Evolutionary conservation across 148 eudicot species (phyloP).

Genomic region (Fallopia convolvulus): DNA sequence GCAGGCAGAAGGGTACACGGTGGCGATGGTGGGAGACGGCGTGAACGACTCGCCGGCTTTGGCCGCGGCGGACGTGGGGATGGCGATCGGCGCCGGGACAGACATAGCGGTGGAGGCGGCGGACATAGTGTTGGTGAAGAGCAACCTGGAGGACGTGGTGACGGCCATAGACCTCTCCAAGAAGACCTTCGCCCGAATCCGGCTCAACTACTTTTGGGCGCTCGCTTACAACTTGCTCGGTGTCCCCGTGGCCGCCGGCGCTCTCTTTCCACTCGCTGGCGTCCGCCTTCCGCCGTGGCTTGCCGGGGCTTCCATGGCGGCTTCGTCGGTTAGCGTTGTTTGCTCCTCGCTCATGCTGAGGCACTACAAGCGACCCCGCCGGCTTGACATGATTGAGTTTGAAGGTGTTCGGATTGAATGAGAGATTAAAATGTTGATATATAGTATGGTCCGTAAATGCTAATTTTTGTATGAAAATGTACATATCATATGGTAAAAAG

Average conservation of each 20-base stretch:
- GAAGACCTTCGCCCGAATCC: conserved; percentile 76
- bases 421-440: neutral
- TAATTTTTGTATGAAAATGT: neutral
- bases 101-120: conserved; percentile 98
- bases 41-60: conserved; percentile 96
- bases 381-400: conserved; percentile 41
- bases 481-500: neutral
- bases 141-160: conserved; percentile 84
- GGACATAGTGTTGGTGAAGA: conserved; percentile 84
- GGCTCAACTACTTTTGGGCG: conserved; percentile 89
- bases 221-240: conserved; percentile 77
- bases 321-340: conserved; percentile 93
- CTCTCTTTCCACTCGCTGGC: conserved; percentile 56
- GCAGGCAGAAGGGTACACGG: conserved; percentile 64
- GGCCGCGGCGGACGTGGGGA: conserved; percentile 91
- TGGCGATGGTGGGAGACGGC: conserved; percentile 99
- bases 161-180: conserved; percentile 90
- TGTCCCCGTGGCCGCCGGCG: conserved; percentile 88
- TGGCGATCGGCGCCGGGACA: conserved; percentile 97
- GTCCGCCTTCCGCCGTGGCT: conserved; percentile 92
- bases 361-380: conserved; percentile 64
- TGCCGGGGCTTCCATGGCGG: conserved; percentile 99
- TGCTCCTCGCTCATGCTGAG: conserved; percentile 85
- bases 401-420: conserved; percentile 10
- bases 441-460: neutral